phyloP scores from a whole-genome alignment of 768 basidiomycete species.

The Lactarius evosmus region DNA sequence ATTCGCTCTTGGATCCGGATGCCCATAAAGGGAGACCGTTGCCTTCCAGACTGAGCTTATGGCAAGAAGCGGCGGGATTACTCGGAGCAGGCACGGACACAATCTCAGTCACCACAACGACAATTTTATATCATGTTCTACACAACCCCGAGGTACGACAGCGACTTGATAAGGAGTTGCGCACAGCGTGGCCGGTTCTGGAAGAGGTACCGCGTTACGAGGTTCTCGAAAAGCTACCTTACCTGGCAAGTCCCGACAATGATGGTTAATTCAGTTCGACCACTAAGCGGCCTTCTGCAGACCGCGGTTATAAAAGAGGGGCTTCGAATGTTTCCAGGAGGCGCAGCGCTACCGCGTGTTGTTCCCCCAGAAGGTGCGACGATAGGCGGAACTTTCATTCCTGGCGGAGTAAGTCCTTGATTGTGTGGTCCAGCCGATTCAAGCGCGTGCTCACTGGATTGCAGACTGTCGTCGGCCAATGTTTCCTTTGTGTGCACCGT shows the following conservation, averaged over 20 bases:
- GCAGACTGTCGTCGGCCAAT: background rate
- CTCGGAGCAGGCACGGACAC: background rate
- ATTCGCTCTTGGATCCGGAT: background rate
- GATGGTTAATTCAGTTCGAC: background rate
- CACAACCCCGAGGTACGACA: background rate
- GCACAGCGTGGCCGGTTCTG: background rate
- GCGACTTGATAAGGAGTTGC: background rate
- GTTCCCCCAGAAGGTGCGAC: constrained; percentile 11
- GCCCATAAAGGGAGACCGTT: background rate
- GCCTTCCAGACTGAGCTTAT: background rate
- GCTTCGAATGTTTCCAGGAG: background rate
- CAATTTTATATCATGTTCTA: background rate
- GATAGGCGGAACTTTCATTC: constrained; percentile 1
- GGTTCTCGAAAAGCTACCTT: too few species aligned
- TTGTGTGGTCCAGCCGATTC: background rate
- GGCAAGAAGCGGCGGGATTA: background rate
- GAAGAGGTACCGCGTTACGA: too few species aligned
- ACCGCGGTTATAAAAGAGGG: background rate
- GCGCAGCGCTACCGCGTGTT: constrained; percentile 17
- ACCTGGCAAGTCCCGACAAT: too few species aligned
- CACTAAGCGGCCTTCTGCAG: background rate
- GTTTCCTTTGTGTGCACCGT: background rate
- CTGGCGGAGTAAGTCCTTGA: background rate
- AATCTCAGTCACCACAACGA: background rate
- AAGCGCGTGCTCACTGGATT: background rate